Percentiles rank a stretch among this genome's conserved stretches.
These are phyloP conservation scores for Canavalia gladiata DNA, from an alignment of 306 rosid species.

Conservation along the genomic window DNA sequence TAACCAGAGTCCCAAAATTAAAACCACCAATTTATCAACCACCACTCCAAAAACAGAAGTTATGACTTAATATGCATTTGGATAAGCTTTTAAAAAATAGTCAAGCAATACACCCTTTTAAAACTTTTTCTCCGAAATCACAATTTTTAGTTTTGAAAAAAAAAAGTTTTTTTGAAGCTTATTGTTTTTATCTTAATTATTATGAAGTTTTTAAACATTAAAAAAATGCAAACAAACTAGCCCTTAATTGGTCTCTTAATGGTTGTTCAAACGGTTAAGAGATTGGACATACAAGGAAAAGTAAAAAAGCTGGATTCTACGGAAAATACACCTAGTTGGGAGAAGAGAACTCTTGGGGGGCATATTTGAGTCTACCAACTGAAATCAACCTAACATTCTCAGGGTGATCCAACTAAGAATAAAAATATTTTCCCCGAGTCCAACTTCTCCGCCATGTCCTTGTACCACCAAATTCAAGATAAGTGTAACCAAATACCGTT, in stretches of 20 bases:
- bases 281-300: not conserved
- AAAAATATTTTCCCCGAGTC: not conserved
- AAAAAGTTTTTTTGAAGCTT: not conserved
- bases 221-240: no score
- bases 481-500: conserved; percentile 48
- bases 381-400: not conserved
- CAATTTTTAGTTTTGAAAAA: not conserved
- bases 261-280: not conserved
- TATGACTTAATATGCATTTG: not conserved
- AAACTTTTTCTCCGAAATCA: not conserved
- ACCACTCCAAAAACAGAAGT: not conserved
- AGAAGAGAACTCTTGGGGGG: not conserved
- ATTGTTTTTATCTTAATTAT: not conserved
- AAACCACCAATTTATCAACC: not conserved
- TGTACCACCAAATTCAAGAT: conserved; percentile 52
- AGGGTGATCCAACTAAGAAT: not conserved
- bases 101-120: not conserved
- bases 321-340: not conserved
- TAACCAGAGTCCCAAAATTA: not conserved
- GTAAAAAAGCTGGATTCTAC: no score
- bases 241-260: not conserved
- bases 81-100: not conserved
- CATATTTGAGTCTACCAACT: not conserved
- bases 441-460: no score
- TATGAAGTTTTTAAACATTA: not conserved